Percentiles rank a stretch among this genome's conserved stretches.
Evolutionary conservation across 2,329 filamentous ascomycete genomes (phyloP).

Genomic region (Lasiodiplodia theobromae): DNA sequence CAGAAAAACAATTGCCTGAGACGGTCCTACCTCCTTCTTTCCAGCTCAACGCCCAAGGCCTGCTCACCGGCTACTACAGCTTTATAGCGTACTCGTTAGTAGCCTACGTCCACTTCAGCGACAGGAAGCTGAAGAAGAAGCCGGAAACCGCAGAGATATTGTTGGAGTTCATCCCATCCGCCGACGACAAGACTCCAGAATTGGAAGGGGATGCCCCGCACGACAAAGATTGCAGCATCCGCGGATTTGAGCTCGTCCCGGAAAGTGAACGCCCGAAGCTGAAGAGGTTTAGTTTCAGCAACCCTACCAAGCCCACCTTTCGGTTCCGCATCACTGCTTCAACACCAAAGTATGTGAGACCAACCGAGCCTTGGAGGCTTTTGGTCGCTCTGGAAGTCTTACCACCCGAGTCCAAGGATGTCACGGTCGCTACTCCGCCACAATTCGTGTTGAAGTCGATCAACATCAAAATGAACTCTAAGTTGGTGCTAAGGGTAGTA

Average conservation of each 20-base stretch:
- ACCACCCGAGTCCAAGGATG: neutral
- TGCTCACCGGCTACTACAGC: conserved; percentile 2
- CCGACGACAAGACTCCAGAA: neutral
- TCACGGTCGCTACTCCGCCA: neutral
- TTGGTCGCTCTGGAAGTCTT: neutral
- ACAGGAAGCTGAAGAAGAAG: neutral
- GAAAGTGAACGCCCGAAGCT: conserved; percentile 4
- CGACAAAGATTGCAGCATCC: neutral
- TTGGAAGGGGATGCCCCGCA: neutral
- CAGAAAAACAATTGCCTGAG: neutral
- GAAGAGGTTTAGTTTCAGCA: conserved; percentile 2
- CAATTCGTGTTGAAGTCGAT: conserved; percentile 7
- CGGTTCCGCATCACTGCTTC: neutral
- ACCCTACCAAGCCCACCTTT: neutral
- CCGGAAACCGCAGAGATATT: neutral
- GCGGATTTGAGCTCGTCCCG: neutral
- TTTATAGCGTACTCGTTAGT: conserved; percentile 3
- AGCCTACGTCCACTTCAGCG: conserved; percentile 3
- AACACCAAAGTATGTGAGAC: neutral
- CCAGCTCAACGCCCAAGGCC: conserved; percentile 1
- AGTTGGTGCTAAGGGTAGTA: neutral
- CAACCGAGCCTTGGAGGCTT: conserved; percentile 7
- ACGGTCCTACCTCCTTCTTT: neutral
- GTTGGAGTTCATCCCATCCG: conserved; percentile 1
- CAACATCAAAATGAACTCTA: conserved; percentile 6